phyloP scores from a whole-genome alignment of 1,284 basidiomycete species.

The Ganoderma lucidum region DNA sequence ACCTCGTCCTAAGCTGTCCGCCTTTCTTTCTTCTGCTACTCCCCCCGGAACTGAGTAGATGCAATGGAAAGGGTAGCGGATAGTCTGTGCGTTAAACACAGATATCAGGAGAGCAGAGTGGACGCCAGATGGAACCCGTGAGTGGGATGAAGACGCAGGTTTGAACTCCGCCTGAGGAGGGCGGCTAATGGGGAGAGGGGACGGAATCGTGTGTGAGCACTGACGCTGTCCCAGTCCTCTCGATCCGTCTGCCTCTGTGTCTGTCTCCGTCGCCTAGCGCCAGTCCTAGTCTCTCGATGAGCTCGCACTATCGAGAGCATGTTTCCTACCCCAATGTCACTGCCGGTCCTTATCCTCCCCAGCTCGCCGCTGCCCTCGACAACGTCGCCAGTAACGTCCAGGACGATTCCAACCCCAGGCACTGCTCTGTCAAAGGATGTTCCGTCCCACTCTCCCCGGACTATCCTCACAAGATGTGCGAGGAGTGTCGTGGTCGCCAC shows the following conservation, averaged over 20 bases:
- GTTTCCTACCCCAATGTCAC: conserved; percentile 32
- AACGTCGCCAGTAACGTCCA: conserved; percentile 9
- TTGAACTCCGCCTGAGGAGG: conserved; percentile 23
- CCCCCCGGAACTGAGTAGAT: neutral
- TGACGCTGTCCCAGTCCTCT: conserved; percentile 12
- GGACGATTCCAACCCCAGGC: conserved; percentile 18
- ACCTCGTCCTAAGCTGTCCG: neutral
- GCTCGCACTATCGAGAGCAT: conserved; percentile 34
- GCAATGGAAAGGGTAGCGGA: neutral
- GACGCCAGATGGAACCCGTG: neutral
- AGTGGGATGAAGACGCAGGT: neutral
- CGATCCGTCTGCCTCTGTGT: neutral
- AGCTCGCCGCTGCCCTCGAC: conserved; percentile 18
- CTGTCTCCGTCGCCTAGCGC: conserved; percentile 24
- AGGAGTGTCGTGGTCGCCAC: conserved; percentile 57
- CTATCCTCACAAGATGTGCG: conserved; percentile 59
- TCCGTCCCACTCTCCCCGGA: conserved; percentile 35
- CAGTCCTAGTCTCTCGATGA: conserved; percentile 25
- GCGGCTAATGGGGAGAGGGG: conserved; percentile 10
- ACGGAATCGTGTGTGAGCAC: conserved; percentile 3
- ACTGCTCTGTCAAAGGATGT: conserved; percentile 46
- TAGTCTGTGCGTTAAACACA: too few relatives aligned
- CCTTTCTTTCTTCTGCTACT: neutral
- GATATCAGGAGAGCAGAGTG: neutral
- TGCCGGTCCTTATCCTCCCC: conserved; percentile 27